A percentile compares a stretch with the other conserved stretches of the same genome.
phyloP scores from a whole-genome alignment of 805 yeast genomes.

The Ogataea pignaliae region DNA sequence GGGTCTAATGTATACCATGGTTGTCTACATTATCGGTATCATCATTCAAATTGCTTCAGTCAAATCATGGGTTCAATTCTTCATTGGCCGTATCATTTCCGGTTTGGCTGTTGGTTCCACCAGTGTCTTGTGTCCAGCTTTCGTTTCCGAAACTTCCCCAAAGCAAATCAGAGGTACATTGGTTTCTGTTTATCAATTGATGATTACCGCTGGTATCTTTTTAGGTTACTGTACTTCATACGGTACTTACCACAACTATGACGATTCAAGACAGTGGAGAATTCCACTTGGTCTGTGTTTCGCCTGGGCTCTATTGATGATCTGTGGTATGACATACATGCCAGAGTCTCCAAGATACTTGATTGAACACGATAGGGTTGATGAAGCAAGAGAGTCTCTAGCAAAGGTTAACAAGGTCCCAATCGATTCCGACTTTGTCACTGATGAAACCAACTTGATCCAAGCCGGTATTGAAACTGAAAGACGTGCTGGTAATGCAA shows the following conservation, averaged over 20 bases:
- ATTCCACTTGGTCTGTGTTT: conserved; percentile 52
- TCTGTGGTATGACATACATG: conserved; percentile 49
- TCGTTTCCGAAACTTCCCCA: conserved; percentile 69
- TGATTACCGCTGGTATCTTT: conserved; percentile 67
- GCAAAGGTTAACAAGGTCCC: conserved; percentile 55
- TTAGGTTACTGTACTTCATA: conserved; percentile 64
- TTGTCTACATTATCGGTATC: conserved; percentile 57
- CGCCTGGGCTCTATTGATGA: conserved; percentile 49
- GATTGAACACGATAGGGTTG: conserved; percentile 43
- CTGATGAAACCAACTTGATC: conserved; percentile 47
- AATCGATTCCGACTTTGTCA: conserved; percentile 49
- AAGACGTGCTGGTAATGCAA: conserved; percentile 56
- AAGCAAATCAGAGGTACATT: conserved; percentile 66
- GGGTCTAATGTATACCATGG: conserved; percentile 50
- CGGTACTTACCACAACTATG: conserved; percentile 51
- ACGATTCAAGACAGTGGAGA: conserved; percentile 60
- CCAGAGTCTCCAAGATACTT: conserved; percentile 71
- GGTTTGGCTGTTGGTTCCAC: conserved; percentile 55
- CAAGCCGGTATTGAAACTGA: conserved; percentile 61
- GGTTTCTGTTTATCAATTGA: conserved; percentile 65
- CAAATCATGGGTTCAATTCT: conserved; percentile 56
- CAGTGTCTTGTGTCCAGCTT: conserved; percentile 49
- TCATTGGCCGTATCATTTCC: conserved; percentile 56
- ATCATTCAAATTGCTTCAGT: conserved; percentile 55
- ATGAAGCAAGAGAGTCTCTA: conserved; percentile 51